Evolutionary conservation across 306 rosid genomes (phyloP), one percentile per base, ranked within the genome.

Genomic region (Cicer yamashitae): DNA sequence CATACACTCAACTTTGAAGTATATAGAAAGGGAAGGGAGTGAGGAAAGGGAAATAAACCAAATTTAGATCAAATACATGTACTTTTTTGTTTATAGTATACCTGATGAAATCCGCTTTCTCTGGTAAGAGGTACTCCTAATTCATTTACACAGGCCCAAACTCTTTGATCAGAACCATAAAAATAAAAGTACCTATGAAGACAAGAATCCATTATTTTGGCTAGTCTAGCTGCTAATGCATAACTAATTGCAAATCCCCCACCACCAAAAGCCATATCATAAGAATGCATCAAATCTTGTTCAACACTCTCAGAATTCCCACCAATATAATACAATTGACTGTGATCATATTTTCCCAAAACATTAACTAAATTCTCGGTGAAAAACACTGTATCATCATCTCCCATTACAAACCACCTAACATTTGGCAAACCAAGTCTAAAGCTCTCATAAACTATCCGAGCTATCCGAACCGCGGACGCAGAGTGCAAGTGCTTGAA

Each of bases 331-430:
- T 84, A 86, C 96, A 89, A 76, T 83, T 61, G 74, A 47, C 68
- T 73, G 71, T 96, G 96, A 73, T 96, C 98, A 64, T 89, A 92
- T 9, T 82, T 87, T 69, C 88, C 79, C 34, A 96, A 73, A 72
- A 89, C 93, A 38, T 91, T 76, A 39, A 89, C 97, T n/a, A 96
- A 68, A 80, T 96, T 96, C 57, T 88, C 78, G 0, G 91, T 7
- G 66, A 96, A 90, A 68, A 92, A 96, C 76, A 96, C 91, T 1
- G 97, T 90, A 73, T 96, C 98, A 43, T 96, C 99, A 70, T 92
- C 98, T 44, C 98, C 99, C 99, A 96, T 96, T 6, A 96, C 99
- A 74, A 96, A 90, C 99, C 99, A 96, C 86, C 97, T 77, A 58
- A 89, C 97, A 75, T 87, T 77, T 17, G 94, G 87, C 47, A 85